Evolutionary conservation across 1,139 yeast genomes (phyloP).

Genomic region (Geotrichum bryndzae): DNA sequence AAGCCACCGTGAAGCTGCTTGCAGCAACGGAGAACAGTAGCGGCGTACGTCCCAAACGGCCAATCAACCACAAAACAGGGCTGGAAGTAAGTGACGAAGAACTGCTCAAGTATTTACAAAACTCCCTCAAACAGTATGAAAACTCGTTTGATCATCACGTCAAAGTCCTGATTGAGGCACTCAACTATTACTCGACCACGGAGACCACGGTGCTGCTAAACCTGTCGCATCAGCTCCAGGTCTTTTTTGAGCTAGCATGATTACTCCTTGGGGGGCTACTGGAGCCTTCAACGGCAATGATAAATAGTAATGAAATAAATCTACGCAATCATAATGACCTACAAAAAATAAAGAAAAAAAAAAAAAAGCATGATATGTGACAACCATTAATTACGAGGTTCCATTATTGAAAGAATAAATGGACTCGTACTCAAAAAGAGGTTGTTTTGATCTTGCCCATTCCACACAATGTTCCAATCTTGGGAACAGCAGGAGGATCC

Average conservation of each 20-base stretch:
- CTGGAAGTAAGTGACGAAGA: constrained; percentile 30
- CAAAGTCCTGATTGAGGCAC: constrained; percentile 48
- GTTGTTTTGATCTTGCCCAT: background rate
- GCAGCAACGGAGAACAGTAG: constrained; percentile 32
- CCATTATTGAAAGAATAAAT: background rate
- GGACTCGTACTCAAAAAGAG: background rate
- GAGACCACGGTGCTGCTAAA: constrained; percentile 55
- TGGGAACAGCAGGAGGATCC: background rate
- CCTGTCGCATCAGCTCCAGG: constrained; percentile 50
- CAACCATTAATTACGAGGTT: background rate
- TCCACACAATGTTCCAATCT: background rate
- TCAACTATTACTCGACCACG: constrained; percentile 55
- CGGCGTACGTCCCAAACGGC: constrained; percentile 27
- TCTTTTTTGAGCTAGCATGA: constrained; percentile 1
- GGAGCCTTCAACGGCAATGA: background rate
- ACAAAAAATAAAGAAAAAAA: background rate
- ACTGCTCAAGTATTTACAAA: constrained; percentile 37
- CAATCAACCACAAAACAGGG: constrained; percentile 38
- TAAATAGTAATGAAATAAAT: background rate
- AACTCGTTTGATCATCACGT: constrained; percentile 51
- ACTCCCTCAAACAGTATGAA: constrained; percentile 47
- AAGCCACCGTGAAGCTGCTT: constrained; percentile 48
- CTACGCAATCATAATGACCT: background rate
- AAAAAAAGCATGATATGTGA: background rate
- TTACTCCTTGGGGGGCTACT: background rate